A percentile compares a stretch with the other conserved stretches of the same genome.
phyloP scores from a whole-genome alignment of 768 basidiomycete genomes.

The Dacryopinax primogenitus region DNA sequence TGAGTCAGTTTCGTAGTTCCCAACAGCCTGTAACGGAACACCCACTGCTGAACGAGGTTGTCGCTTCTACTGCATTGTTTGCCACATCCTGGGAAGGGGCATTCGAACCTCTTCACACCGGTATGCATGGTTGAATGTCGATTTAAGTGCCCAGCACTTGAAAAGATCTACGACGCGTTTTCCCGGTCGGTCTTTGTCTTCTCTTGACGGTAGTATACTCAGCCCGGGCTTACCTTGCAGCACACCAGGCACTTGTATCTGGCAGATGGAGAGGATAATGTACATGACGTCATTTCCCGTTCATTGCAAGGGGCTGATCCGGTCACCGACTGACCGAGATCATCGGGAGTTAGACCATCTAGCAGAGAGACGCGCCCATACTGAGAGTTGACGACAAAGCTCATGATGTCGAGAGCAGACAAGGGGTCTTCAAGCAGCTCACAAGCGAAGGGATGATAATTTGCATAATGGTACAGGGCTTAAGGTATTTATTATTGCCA shows the following conservation, averaged over 20 bases:
- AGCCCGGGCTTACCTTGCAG: neutral
- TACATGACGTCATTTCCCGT: neutral
- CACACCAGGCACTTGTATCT: neutral
- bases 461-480: no score
- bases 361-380: neutral
- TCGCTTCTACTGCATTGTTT: neutral
- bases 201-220: neutral
- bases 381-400: neutral
- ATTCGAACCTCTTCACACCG: neutral
- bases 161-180: neutral
- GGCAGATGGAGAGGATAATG: neutral
- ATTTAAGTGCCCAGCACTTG: neutral
- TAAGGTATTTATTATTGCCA: no score
- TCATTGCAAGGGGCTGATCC: no score
- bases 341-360: neutral
- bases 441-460: no score
- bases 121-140: neutral
- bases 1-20: neutral
- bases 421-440: no score
- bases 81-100: neutral
- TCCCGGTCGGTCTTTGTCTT: neutral
- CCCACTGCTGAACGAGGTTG: neutral
- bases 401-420: neutral
- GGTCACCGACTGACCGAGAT: neutral
- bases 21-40: neutral